Evolutionary conservation across 257 asterid genomes (phyloP), one percentile per base, ranked within the genome.

Genomic region (Solanum infundibuliforme): DNA sequence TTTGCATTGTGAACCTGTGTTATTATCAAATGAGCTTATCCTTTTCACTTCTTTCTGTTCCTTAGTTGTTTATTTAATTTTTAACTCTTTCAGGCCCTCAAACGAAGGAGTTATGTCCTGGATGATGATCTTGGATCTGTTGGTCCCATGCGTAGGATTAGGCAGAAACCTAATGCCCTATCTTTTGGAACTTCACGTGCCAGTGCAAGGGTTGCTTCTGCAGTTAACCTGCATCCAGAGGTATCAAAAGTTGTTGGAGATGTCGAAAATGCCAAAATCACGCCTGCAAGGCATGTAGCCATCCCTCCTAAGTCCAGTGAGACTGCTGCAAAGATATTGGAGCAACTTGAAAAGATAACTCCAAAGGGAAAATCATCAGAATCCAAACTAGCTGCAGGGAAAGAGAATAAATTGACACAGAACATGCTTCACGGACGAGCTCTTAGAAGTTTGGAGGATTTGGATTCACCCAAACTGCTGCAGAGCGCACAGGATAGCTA

Each of bases 251-350:
- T 72, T 71, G 84, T 81, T 73, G 93, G 88, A 88, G 94, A 91
- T 81, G 91, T 86, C 82, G 92, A 90, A 86, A 90, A 87, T 86
- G 90, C 65, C 75, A 88, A 88, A 88, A 82, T 87, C 76, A 92
- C 98, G 21, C 91, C 92, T 84, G 87, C 95, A 84, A 94, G 92
- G 89, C 91, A 90, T 92, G 75, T 92, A 34, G 90, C 77, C 60
- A 94, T 95, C 74, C 98, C 97, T 89, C 74, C 95, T 55, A 90
- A 90, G 90, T 95, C 98, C 43, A 93, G 91, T 87, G 94, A 94
- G 91, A 92, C 92, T 88, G 99, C 99, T 85, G 90, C 97, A 82
- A 95, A 89, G 91, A 95, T 97, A 87, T 93, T 97, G 88, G 94
- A 94, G 92, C 97, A 94, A 48, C 96, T 96, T 91, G 98, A 96